phyloP scores from a whole-genome alignment of 2,329 filamentous ascomycete genomes.

The Neofusicoccum cordaticola region DNA sequence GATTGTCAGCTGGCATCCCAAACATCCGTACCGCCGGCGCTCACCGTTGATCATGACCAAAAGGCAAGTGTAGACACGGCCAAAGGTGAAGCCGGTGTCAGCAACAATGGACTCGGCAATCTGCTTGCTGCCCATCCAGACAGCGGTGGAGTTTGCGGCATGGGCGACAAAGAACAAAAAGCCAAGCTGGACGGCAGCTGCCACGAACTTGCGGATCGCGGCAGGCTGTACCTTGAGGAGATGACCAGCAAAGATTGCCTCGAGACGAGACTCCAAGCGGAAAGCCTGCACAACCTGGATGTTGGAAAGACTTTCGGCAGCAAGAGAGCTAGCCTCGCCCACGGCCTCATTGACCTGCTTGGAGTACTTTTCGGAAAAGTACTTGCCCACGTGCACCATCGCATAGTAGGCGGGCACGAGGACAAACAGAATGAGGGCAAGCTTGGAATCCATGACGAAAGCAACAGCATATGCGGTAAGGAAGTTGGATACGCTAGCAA shows the following conservation, averaged over 20 bases:
- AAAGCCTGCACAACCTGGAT: slow-evolving; percentile 64
- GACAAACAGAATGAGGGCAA: slow-evolving; percentile 64
- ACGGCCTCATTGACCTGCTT: slow-evolving; percentile 52
- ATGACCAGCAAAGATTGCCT: slow-evolving; percentile 56
- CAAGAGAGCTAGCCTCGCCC: slow-evolving; percentile 60
- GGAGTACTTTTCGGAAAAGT: slow-evolving; percentile 54
- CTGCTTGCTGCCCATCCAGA: slow-evolving; percentile 63
- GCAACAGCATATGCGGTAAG: slow-evolving; percentile 65
- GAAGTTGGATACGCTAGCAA: slow-evolving; percentile 64
- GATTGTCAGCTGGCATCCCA: neutral
- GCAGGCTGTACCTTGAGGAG: slow-evolving; percentile 51
- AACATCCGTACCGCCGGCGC: neutral
- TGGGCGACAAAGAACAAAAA: slow-evolving; percentile 67
- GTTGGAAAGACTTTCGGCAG: slow-evolving; percentile 60
- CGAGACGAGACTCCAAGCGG: slow-evolving; percentile 57
- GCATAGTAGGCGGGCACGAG: slow-evolving; percentile 62
- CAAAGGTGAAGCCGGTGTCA: slow-evolving; percentile 37
- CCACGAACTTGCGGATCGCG: slow-evolving; percentile 58
- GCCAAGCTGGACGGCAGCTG: slow-evolving; percentile 58
- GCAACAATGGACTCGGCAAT: slow-evolving; percentile 45
- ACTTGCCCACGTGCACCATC: slow-evolving; percentile 56
- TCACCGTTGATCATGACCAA: slow-evolving; percentile 51
- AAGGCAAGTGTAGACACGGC: slow-evolving; percentile 54
- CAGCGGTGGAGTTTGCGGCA: slow-evolving; percentile 64
- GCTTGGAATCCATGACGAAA: slow-evolving; percentile 62